Conservation (phyloP, 441 rosid species). For the Erysimum cheiri region DNA sequence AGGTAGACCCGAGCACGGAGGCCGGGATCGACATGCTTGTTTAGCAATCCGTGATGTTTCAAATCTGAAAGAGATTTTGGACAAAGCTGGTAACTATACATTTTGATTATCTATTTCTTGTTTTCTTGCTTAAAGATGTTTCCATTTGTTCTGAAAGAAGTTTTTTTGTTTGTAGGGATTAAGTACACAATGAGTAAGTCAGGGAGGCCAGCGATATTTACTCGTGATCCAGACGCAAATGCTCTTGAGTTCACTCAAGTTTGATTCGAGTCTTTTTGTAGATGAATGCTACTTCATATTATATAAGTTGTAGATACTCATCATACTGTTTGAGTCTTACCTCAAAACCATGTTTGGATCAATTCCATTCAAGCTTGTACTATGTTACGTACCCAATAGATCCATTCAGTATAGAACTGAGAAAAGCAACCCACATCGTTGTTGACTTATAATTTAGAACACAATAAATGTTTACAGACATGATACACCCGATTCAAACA, state of each 20-base stretch:
- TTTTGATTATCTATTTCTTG: background rate
- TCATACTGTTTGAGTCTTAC: conserved; percentile 20
- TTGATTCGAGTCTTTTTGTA: conserved; percentile 30
- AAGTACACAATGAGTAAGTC: conserved; percentile 85
- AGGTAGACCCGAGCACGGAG: conserved; percentile 92
- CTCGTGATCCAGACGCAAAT: conserved; percentile 91
- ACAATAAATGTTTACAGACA: background rate
- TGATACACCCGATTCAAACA: conserved; percentile 37
- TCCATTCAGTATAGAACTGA: background rate
- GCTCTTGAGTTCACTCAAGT: conserved; percentile 91
- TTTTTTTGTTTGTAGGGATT: conserved; percentile 54
- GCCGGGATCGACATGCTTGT: conserved; percentile 95
- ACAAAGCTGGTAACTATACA: conserved; percentile 68
- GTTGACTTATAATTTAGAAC: background rate
- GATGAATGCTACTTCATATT: no score
- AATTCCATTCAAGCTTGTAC: background rate
- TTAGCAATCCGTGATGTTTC: conserved; percentile 81
- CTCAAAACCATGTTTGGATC: background rate
- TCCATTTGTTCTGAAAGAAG: background rate
- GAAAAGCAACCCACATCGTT: background rate
- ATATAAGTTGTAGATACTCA: conserved; percentile 29
- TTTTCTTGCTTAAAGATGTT: background rate
- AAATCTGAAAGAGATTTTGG: conserved; percentile 72
- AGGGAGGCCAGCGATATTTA: conserved; percentile 92
- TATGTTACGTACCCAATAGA: conserved; percentile 5